Conservation (phyloP, 1,284 basidiomycete genomes). For the Microbotryomycetes sp. region DNA sequence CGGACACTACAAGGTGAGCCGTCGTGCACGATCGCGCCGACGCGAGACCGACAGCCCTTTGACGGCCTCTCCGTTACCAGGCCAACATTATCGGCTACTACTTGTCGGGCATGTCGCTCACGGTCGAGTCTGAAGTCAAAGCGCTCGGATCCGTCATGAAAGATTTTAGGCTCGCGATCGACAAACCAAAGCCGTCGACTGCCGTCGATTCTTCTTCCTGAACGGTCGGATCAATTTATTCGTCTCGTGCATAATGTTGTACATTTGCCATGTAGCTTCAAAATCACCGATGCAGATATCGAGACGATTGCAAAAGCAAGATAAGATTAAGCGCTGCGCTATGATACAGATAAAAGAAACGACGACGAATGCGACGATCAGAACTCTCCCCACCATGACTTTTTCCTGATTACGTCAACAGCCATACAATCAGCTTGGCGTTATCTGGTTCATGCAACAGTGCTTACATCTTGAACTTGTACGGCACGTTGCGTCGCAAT, state of each 20-base stretch:
- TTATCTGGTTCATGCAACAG: neutral
- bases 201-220: too few species aligned
- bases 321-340: too few species aligned
- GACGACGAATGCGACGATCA: too few species aligned
- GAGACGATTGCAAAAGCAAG: too few species aligned
- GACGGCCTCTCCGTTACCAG: too few species aligned
- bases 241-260: too few species aligned
- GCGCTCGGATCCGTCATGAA: slow-evolving; percentile 30
- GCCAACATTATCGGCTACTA: slow-evolving; percentile 34
- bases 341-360: too few species aligned
- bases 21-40: neutral
- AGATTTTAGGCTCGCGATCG: slow-evolving; percentile 28
- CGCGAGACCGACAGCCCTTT: neutral
- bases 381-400: slow-evolving; percentile 22
- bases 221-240: too few species aligned
- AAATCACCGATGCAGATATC: too few species aligned
- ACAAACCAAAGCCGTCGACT: too few species aligned
- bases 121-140: slow-evolving; percentile 31
- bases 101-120: slow-evolving; percentile 28
- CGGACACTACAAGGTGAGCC: slow-evolving; percentile 1
- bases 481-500: slow-evolving; percentile 32
- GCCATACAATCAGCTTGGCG: neutral
- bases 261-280: too few species aligned
- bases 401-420: neutral
- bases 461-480: slow-evolving; percentile 29